Evolutionary conservation across 179 eudicot species (phyloP).

Genomic region (Silene vulgaris): DNA sequence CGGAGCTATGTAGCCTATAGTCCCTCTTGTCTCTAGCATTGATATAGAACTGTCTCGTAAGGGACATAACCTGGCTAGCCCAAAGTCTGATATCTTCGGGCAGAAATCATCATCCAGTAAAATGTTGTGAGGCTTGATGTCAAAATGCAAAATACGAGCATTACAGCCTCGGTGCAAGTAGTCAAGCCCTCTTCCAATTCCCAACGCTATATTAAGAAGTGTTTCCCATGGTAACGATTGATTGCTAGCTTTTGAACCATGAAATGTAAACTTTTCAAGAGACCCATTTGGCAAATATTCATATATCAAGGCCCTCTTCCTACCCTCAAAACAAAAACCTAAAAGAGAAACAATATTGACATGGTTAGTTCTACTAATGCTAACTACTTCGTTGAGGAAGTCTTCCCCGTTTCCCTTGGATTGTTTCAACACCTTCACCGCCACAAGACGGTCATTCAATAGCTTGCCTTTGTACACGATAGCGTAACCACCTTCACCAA

Average conservation of each 20-base stretch:
- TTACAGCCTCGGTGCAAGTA: constrained; percentile 27
- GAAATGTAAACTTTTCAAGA: constrained; percentile 25
- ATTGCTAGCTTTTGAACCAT: not conserved
- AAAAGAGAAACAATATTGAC: constrained; percentile 26
- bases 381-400: constrained; percentile 25
- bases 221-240: constrained; percentile 12
- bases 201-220: constrained; percentile 7
- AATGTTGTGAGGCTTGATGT: constrained; percentile 19
- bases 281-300: constrained; percentile 34
- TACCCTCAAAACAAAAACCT: constrained; percentile 29
- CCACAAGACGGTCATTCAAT: constrained; percentile 23
- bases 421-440: constrained; percentile 28
- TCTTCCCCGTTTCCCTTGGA: constrained; percentile 25
- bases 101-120: constrained; percentile 21
- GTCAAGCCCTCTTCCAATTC: constrained; percentile 19
- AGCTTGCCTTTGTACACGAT: constrained; percentile 24
- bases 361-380: constrained; percentile 23
- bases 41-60: constrained; percentile 22
- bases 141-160: constrained; percentile 28
- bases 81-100: constrained; percentile 30
- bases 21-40: constrained; percentile 25
- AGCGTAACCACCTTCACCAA: constrained; percentile 23
- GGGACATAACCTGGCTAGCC: constrained; percentile 23
- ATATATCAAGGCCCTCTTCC: constrained; percentile 30
- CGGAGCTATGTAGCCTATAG: constrained; percentile 19